Base-by-base conservation (phyloP, 352 stramenopile genomes). In the Phytophthora parvispora region DNA sequence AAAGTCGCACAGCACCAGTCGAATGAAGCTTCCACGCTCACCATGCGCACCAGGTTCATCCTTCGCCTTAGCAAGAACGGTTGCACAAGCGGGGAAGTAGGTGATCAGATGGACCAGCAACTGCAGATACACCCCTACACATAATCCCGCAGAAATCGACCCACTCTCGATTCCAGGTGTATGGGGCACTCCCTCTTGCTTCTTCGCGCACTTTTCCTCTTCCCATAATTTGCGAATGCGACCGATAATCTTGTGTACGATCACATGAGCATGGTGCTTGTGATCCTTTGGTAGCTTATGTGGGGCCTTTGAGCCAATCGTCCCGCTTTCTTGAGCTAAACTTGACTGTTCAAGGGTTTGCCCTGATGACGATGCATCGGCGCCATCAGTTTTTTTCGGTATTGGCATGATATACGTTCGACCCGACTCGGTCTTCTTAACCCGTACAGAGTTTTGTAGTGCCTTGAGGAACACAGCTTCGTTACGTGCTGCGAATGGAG, bases 341-440 rank as follows among this genome's bases (percentile, higher is more conserved):
- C 51, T 16, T 12, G 42, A 48, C 18, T 63, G 60, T 9, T 43
- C 20, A 42, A 20, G 12, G 34, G 24, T 53, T 24, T 63, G 73
- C 15, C 20, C 36, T 29, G 20, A 7, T 45, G 22, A 36, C 18
- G 29, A 22, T 56, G 61, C 54, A 28, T 76, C 74, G 10, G n/a
- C 50, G 48, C 15, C 54, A 8, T 78, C 66, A 20, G 47, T 6
- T 40, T 80, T 72, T 56, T 67, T 72, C 9, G 75, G 75, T 57
- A 70, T 83, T 9, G 74, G 80, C 5, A 95, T 42, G 24, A 97
- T 80, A 59, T 97, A 97, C 12, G 89, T 77, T 28, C 90, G 84
- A 12, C 90, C 89, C 2, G 87, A 93, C 29, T 96, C 86, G 28
- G 79, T 95, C 42, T 91, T 94, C 66, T 92, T 93, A 27, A 97